These are phyloP conservation scores for Collybia nuda DNA, from an alignment of 768 basidiomycete genomes.

Conservation along the genomic window DNA sequence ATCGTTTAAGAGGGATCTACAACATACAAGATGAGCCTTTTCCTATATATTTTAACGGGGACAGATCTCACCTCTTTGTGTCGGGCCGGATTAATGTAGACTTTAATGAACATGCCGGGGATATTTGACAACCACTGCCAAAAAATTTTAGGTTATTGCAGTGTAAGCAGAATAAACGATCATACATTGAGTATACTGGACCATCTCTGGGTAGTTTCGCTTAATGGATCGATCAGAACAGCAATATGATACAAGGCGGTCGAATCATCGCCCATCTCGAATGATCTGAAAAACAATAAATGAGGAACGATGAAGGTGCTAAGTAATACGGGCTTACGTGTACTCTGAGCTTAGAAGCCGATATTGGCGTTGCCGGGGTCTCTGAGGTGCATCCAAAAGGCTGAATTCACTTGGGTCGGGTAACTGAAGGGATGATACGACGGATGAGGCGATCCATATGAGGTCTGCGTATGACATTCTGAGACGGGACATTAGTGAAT, in stretches of 20 bases:
- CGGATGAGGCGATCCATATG: slow-evolving; percentile 65
- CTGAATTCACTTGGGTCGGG: slow-evolving; percentile 75
- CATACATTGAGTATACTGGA: slow-evolving; percentile 73
- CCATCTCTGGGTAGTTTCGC: slow-evolving; percentile 85
- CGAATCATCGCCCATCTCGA: slow-evolving; percentile 65
- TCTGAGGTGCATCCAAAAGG: slow-evolving; percentile 64
- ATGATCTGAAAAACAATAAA: slow-evolving; percentile 44
- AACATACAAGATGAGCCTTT: not conserved
- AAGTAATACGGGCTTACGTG: slow-evolving; percentile 54
- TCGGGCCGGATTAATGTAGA: slow-evolving; percentile 76
- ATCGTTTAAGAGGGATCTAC: slow-evolving; percentile 87
- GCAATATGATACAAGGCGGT: slow-evolving; percentile 71
- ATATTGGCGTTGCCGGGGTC: slow-evolving; percentile 63
- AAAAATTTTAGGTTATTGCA: not conserved
- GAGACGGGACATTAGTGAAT: not conserved
- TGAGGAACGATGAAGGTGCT: slow-evolving; percentile 2
- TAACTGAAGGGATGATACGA: slow-evolving; percentile 68
- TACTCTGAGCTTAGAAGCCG: slow-evolving; percentile 55
- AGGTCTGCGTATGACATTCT: slow-evolving; percentile 61
- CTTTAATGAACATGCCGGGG: slow-evolving; percentile 64
- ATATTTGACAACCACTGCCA: slow-evolving; percentile 62
- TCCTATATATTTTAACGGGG: too few relatives aligned
- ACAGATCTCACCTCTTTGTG: slow-evolving; percentile 59
- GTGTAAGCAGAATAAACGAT: not conserved
- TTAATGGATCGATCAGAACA: slow-evolving; percentile 81